Conservation (phyloP, 257 asterid species). For the Forsythia suspensa region DNA sequence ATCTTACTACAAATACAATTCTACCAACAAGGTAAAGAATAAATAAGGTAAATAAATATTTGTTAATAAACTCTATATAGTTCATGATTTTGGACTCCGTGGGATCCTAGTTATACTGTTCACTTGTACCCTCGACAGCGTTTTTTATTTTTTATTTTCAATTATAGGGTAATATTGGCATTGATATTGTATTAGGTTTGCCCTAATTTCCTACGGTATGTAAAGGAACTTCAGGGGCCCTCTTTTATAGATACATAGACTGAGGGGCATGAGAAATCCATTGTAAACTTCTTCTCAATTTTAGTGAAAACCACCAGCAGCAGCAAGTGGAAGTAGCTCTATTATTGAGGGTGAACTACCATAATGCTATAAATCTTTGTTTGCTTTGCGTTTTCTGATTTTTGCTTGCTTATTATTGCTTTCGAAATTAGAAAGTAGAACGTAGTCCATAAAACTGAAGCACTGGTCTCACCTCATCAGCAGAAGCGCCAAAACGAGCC, state of each 20-base stretch:
- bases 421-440: not conserved
- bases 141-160: not conserved
- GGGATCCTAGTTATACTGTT: not conserved
- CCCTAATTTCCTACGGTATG: not conserved
- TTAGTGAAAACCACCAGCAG: not conserved
- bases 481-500: slow-evolving; percentile 78
- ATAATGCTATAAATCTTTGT: not conserved
- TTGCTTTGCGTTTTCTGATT: not conserved
- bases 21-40: too few relatives aligned
- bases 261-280: too few relatives aligned
- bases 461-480: slow-evolving; percentile 60
- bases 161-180: not conserved
- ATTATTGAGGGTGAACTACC: not conserved
- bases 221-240: not conserved
- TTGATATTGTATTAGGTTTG: not conserved
- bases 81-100: not conserved
- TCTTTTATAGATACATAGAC: not conserved
- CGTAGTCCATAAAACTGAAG: not conserved
- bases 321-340: not conserved
- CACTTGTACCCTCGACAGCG: not conserved
- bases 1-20: too few relatives aligned
- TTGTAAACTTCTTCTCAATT: not conserved
- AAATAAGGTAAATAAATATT: too few relatives aligned
- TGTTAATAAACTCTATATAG: not conserved
- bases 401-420: not conserved